These are phyloP conservation scores for Ambrosia artemisiifolia DNA, from an alignment of 129 eudicot genomes.

Conservation along the genomic window DNA sequence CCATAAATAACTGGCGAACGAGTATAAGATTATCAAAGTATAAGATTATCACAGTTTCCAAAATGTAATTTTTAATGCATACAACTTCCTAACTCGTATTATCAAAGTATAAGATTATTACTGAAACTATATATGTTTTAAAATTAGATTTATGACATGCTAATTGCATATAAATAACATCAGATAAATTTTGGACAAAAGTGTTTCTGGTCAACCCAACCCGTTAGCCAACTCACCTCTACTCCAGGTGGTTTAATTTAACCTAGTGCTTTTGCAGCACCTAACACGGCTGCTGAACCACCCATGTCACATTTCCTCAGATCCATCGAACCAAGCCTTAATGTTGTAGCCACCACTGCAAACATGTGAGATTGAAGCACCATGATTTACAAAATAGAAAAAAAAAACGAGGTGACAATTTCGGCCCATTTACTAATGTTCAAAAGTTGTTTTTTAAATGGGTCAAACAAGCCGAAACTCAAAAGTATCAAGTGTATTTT, in stretches of 20 bases:
- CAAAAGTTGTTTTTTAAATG: not conserved
- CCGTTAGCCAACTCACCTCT: conserved; percentile 47
- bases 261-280: conserved; percentile 98
- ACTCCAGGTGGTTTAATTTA: conserved; percentile 94
- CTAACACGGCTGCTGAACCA: conserved; percentile 94
- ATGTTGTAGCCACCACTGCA: conserved; percentile 99
- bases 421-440: not conserved
- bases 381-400: not conserved
- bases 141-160: not conserved
- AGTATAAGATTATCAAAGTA: not conserved
- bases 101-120: not conserved
- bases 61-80: not conserved
- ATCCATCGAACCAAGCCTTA: conserved; percentile 90
- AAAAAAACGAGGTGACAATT: not conserved
- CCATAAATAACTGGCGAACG: not conserved
- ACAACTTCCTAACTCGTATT: not conserved
- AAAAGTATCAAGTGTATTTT: not conserved
- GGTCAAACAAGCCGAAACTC: not conserved
- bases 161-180: too few relatives aligned
- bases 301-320: conserved; percentile 98
- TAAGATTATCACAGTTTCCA: too few relatives aligned
- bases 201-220: not conserved
- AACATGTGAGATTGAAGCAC: not conserved
- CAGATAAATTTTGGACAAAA: not conserved
- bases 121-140: not conserved